phyloP scores from a whole-genome alignment of 768 basidiomycete species.

The Pleurotus tuber-regium region DNA sequence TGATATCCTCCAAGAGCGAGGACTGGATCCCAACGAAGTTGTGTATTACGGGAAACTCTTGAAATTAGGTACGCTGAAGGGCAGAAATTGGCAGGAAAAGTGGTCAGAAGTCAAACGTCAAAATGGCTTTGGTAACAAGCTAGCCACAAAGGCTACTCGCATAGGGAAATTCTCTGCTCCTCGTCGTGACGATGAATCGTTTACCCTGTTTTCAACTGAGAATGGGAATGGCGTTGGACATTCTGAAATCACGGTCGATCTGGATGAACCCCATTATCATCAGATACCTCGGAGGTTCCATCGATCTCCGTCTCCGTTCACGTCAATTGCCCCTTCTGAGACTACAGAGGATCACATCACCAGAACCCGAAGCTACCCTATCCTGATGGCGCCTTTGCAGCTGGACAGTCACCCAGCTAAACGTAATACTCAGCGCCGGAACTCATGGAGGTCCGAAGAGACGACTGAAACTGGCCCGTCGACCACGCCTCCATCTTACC shows the following conservation, averaged over 20 bases:
- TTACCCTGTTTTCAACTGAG: conserved; percentile 42
- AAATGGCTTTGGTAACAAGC: conserved; percentile 34
- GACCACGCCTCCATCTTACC: conserved; percentile 49
- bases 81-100: conserved; percentile 77
- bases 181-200: conserved; percentile 33
- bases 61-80: conserved; percentile 80
- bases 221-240: conserved; percentile 26
- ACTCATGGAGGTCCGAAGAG: conserved; percentile 1
- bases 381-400: conserved; percentile 11
- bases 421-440: not conserved
- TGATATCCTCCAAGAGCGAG: conserved; percentile 69
- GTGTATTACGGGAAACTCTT: conserved; percentile 79
- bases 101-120: conserved; percentile 71
- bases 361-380: not conserved
- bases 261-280: conserved; percentile 2
- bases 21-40: conserved; percentile 78
- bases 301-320: conserved; percentile 3
- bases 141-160: not conserved
- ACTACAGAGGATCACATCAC: conserved; percentile 2
- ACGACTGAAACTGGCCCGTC: conserved; percentile 36
- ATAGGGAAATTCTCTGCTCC: no score
- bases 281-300: conserved; percentile 11
- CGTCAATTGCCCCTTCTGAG: not conserved
- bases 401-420: not conserved
- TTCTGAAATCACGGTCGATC: conserved; percentile 4